These are phyloP conservation scores for Yamadazyma mexicana DNA, from an alignment of 1,139 yeast species.

Conservation along the genomic window DNA sequence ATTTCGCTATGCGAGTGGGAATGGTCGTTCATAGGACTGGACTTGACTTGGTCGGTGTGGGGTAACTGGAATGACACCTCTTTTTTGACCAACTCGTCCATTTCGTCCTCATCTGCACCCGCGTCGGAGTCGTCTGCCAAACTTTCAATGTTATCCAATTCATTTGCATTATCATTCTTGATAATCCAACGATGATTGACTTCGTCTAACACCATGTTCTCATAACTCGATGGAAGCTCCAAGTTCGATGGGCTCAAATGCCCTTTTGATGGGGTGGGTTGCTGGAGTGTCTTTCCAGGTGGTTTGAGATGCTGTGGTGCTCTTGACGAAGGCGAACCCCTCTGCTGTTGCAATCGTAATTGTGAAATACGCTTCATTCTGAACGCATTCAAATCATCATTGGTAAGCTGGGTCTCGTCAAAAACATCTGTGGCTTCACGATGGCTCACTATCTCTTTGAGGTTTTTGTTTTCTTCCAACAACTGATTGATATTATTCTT, in stretches of 20 bases:
- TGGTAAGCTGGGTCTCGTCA: constrained; percentile 14
- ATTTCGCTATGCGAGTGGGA: not conserved
- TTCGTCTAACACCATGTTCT: constrained; percentile 41
- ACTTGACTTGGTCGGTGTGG: constrained; percentile 20
- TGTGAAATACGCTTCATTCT: constrained; percentile 44
- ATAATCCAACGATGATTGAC: constrained; percentile 39
- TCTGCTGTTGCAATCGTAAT: constrained; percentile 23
- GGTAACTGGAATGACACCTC: constrained; percentile 49
- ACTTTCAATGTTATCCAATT: constrained; percentile 48
- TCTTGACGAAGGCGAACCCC: not conserved
- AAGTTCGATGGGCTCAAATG: constrained; percentile 4
- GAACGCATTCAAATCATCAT: constrained; percentile 22
- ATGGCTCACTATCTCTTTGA: constrained; percentile 5
- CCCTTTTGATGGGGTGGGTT: constrained; percentile 9
- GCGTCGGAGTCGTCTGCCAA: constrained; percentile 24
- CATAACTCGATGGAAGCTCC: constrained; percentile 34
- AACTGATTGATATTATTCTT: constrained; percentile 14
- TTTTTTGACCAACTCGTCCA: constrained; percentile 18
- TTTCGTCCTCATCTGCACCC: constrained; percentile 8
- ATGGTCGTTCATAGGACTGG: constrained; percentile 17
- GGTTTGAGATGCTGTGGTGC: not conserved
- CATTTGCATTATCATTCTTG: constrained; percentile 30
- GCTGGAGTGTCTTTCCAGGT: constrained; percentile 4
- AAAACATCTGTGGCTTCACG: not conserved
- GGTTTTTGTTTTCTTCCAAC: constrained; percentile 14